Evolutionary conservation across 192 early-diverging fungal genomes (phyloP), one percentile per base, ranked within the genome.

Genomic region (Endogone sp.): DNA sequence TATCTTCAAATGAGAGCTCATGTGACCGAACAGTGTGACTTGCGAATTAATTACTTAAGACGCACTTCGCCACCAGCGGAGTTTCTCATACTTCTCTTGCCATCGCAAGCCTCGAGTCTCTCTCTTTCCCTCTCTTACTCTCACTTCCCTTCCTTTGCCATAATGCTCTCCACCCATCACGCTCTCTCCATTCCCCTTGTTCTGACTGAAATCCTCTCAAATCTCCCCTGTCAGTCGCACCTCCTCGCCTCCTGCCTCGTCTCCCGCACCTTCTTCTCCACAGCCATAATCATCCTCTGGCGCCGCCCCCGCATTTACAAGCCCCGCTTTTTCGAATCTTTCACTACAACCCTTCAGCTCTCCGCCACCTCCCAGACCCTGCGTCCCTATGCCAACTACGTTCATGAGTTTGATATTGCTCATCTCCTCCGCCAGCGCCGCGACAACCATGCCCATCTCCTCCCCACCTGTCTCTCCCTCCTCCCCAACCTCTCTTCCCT

Each of bases 241-340:
- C 61, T n/a, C 22, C 30, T 28, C 27, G 56, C 56, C 20, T 21
- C 3, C 29, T 26, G 29, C 31, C 29, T 29, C 31, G 29, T 28
- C 23, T 70, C 62, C 11, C 58, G 30, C 60, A 44, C 30, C 4
- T 31, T 24, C 21, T 71, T 25, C 58, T 64, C 31, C 26, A 56
- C 23, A 26, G 55, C 23, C 1, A 29, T 62, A 20, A 25, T 29
- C 29, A n/a, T 25, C 56, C n/a, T 66, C 37, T 44, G 37, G 37
- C 37, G 37, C 37, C 37, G 37, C 37, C 26, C 9, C 29, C 56
- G 28, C 28, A 37, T 64, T 29, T 64, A 29, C 28, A 37, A 23
- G 9, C 58, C 24, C 49, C 56, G 58, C 26, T 64, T 57, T 30
- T 20, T 71, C 28, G 21, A 54, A n/a, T 20, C 10, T 26, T 64